Base-by-base conservation (phyloP, 164 flowering plant genomes). In the Vitis cinerea region DNA sequence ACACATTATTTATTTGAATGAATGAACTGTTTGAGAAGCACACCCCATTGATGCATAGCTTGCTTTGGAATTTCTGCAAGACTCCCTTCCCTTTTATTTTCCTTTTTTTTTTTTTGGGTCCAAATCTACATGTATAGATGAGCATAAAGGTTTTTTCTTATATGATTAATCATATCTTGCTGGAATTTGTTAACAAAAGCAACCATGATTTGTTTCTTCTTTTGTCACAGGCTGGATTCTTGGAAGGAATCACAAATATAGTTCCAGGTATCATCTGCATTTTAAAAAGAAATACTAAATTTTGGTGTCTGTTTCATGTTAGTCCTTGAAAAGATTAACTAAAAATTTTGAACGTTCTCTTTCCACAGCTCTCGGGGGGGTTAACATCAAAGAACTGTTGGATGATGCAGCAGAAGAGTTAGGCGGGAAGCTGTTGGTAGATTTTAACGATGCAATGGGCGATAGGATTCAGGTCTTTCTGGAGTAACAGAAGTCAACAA, bases 391-490 rank as follows among this genome's bases (percentile, higher is more conserved):
- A 85, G 85, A 68, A 59, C 66, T 92, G 67, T 65, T 95, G 67
- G 86, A 87, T 71, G 87, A 91, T 75, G 94, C 93, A 50, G 80
- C 82, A 29, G 82, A 64, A 27, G 92, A 86, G 80, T 72, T 71
- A 12, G 90, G 97, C 70, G 97, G 98, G 49, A 91, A 82, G 74
- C 71, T 76, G 59, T 59, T 93, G 78, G 66, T 92, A 47, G 99
- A 95, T 73, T 91, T 93, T 53, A 85, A 80, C 10, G 98, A 93
- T 73, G 64, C 84, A 17, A 73, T 79, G 78, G 99, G 98, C 53
- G 98, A 92, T 76, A 83, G 93, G 79, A 95, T 92, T 67, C 94
- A 88, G 73, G 92, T 95, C 61, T 87, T 91, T 79, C 84, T 95
- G 65, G 97, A 91, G 84, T 94, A 75, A 77, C 4, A 37, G 44